Conservation (phyloP, 257 asterid species). For the Prunella vulgaris region DNA sequence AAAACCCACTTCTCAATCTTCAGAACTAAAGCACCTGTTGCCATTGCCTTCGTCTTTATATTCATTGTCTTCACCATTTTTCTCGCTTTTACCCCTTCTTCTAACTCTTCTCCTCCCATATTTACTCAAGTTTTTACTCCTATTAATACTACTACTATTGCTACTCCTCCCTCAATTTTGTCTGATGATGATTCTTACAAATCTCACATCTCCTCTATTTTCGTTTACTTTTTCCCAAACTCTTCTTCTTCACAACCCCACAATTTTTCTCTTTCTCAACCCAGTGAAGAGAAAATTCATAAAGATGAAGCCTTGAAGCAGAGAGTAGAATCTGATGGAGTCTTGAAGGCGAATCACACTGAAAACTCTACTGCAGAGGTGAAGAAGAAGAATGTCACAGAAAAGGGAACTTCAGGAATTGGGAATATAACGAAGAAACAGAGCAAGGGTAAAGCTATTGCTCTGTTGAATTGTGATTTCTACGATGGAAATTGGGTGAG, state of each 20-base stretch:
- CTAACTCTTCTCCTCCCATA: constrained; percentile 63
- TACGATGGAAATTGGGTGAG: constrained; percentile 91
- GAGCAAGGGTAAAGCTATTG: constrained; percentile 30
- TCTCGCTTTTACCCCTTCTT: constrained; percentile 66
- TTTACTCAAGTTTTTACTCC: constrained; percentile 37
- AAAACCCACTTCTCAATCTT: constrained; percentile 44
- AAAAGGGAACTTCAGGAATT: no score
- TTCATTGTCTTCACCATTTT: constrained; percentile 68
- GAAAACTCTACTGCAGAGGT: background rate
- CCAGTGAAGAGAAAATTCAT: background rate
- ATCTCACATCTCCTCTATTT: constrained; percentile 43
- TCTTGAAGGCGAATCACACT: no score
- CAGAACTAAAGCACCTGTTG: constrained; percentile 39
- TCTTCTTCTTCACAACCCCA: constrained; percentile 27
- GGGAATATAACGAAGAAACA: constrained; percentile 40
- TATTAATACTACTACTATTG: background rate
- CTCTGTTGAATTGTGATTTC: constrained; percentile 56
- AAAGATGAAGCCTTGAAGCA: constrained; percentile 20
- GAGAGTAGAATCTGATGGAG: no score
- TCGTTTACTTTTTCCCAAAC: constrained; percentile 45
- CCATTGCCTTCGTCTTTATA: constrained; percentile 42
- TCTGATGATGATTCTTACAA: constrained; percentile 24
- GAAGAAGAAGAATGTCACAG: constrained; percentile 14
- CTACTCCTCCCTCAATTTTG: constrained; percentile 27
- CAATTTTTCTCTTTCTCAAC: no score